A percentile compares a stretch with the other conserved stretches of the same genome.
These are phyloP conservation scores for Silybum marianum DNA, from an alignment of 129 eudicot species.

Conservation along the genomic window DNA sequence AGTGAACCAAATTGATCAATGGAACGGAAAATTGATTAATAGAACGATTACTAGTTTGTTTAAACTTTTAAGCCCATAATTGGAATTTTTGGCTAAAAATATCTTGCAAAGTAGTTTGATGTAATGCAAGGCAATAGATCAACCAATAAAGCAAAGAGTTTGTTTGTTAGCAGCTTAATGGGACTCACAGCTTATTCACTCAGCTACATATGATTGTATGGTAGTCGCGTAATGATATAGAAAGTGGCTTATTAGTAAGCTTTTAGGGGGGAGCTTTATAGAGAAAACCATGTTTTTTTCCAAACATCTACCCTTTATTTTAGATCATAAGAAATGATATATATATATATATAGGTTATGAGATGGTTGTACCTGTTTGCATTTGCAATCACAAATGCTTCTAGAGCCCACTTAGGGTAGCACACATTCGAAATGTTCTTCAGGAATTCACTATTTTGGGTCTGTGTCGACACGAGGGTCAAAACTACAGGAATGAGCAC, in stretches of 20 bases:
- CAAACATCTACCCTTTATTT: neutral
- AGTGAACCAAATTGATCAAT: neutral
- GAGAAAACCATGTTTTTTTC: no score
- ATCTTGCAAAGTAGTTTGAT: neutral
- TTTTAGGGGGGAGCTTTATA: no score
- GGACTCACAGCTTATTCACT: no score
- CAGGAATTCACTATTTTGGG: conserved; percentile 36
- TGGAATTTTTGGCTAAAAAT: no score
- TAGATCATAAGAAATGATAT: neutral
- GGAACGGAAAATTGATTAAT: neutral
- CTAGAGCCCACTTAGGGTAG: conserved; percentile 92
- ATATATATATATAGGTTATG: neutral
- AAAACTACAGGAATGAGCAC: conserved; percentile 91
- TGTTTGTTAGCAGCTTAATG: no score
- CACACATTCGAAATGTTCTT: conserved; percentile 55
- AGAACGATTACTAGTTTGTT: neutral
- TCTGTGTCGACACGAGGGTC: conserved; percentile 80
- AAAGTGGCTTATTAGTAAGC: no score
- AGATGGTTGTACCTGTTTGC: conserved; percentile 62
- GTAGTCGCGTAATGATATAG: no score
- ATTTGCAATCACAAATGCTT: conserved; percentile 88
- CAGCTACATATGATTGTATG: no score
- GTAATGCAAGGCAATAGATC: no score
- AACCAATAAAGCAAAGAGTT: neutral
- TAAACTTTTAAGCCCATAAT: neutral